Evolutionary conservation across 2,329 filamentous ascomycete genomes (phyloP).

Genomic region (Alternaria gansuensis): DNA sequence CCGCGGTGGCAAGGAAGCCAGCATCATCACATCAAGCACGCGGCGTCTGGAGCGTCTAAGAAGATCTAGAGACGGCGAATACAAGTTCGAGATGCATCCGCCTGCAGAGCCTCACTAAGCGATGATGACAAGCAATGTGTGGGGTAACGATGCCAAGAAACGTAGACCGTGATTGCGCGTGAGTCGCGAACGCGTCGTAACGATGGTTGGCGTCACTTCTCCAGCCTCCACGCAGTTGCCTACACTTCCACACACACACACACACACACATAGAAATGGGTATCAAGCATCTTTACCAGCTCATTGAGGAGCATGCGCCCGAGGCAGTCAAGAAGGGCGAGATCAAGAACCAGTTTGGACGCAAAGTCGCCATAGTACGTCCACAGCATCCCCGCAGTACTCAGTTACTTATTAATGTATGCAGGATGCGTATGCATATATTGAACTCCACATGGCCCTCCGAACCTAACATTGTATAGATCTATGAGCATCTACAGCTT

Average conservation of each 20-base stretch:
- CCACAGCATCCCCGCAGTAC: neutral
- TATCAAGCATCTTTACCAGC: conserved; percentile 58
- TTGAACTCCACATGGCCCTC: neutral
- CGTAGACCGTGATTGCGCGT: conserved; percentile 44
- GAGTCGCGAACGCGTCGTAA: conserved; percentile 38
- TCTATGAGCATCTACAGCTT: conserved; percentile 99
- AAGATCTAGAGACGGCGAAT: neutral
- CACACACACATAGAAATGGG: too few species aligned
- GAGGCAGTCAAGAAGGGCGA: conserved; percentile 95
- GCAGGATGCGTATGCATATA: conserved; percentile 58
- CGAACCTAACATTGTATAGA: conserved; percentile 54
- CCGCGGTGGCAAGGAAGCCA: conserved; percentile 32
- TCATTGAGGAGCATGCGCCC: conserved; percentile 81
- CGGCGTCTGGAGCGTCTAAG: neutral
- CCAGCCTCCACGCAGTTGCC: conserved; percentile 28
- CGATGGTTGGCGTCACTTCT: conserved; percentile 28
- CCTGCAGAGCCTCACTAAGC: conserved; percentile 15
- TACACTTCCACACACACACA: conserved; percentile 18
- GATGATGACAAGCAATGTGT: conserved; percentile 17
- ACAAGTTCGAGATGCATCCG: conserved; percentile 2
- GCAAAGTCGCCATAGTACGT: conserved; percentile 94
- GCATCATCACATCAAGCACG: conserved; percentile 15
- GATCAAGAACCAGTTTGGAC: conserved; percentile 98
- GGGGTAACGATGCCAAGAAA: conserved; percentile 35
- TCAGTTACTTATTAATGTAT: conserved; percentile 33